Base-by-base conservation (phyloP, 352 stramenopile genomes). In the Globisporangium recalcitrans region DNA sequence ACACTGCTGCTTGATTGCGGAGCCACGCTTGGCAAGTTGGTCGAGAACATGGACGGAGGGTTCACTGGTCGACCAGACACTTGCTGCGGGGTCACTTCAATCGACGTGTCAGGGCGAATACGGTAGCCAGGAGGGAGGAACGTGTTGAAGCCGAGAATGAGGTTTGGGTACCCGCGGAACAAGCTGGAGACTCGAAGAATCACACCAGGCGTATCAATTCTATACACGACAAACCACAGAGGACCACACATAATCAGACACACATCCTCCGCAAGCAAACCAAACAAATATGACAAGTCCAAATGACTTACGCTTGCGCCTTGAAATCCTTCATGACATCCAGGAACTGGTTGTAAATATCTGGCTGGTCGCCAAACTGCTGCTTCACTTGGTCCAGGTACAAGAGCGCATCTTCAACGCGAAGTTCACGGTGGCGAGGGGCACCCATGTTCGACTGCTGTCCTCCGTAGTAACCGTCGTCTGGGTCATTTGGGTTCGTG, bases 311-410 rank as follows among this genome's bases (percentile, higher is more conserved):
- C 46, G 88, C 90, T 72, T 99, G 96, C 3, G 96, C 97, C 70
- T 99, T 99, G 74, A 99, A 99, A 46, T 98, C 98, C 85, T 99
- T 99, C 98, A 99, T 99, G 62, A 99, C 98, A 71, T 99, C 97
- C 49, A 99, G 74, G 68, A 99, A 99, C 73, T 99, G 96, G 81
- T 99, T 99, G 91, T 99, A 99, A 44, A 99, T 99, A 65, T 99
- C 94, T 0, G 97, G 97, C 66, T 98, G 94, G 75, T 99, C 95
- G 42, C 93, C 92, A 80, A 99, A 99, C 80, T 99, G 95, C 70
- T 98, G 96, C 77, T 99, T 99, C 52, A 99, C 97, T 80, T 99
- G 96, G 71, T 99, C 97, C 13, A 99, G 76, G 72, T 99, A 99
- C 34, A 98, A 78, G 38, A 99, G 79, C n/a, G 98, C 98, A 78